Evolutionary conservation across 2,329 filamentous ascomycete genomes (phyloP), one percentile per base, ranked within the genome.

Genomic region (Aspergillus alliaceus): DNA sequence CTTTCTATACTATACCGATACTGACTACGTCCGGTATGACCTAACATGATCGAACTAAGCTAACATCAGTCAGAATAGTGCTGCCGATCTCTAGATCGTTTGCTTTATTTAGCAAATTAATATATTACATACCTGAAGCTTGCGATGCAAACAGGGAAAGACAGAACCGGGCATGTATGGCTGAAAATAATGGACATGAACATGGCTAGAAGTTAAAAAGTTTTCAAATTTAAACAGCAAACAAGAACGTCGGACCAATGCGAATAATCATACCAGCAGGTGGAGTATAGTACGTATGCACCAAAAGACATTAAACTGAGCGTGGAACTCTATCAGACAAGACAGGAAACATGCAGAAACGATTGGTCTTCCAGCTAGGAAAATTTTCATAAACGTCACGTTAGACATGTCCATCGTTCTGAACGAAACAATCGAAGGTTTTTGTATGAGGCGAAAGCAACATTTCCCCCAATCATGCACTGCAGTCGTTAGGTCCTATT

Each of bases 401-500:
- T 22, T 15, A 47, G n/a, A 47, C 31, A 37, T 47, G 15, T 29
- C 15, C 20, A 22, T 31, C 44, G 44, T 7, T 48, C 18, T 12
- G 29, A 32, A 48, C 11, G 44, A 32, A n/a, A 31, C 27, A 27
- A 12, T 48, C 27, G 29, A 14, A 11, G 29, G 27, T 22, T 32
- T n/a, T 15, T 15, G 20, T 9, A 32, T 12, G n/a, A 48, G 25
- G 25, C 14, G 18, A 22, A 48, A 12, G 15, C 18, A 48, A 20
- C 27, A 31, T 31, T 48, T 32, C 18, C 48, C 35, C 25, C 50
- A 31, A 51, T 62, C 51, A 62, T 54, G 60, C 60, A 56, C 60
- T 62, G 53, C 56, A 48, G 15, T 51, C 51, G 56, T 62, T 59
- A 62, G 54, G 49, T 57, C 56, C 60, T 62, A 50, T 56, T 56